Evolutionary conservation across 345 rosid species (phyloP), one percentile per base, ranked within the genome.

Genomic region (Corymbia maculata): DNA sequence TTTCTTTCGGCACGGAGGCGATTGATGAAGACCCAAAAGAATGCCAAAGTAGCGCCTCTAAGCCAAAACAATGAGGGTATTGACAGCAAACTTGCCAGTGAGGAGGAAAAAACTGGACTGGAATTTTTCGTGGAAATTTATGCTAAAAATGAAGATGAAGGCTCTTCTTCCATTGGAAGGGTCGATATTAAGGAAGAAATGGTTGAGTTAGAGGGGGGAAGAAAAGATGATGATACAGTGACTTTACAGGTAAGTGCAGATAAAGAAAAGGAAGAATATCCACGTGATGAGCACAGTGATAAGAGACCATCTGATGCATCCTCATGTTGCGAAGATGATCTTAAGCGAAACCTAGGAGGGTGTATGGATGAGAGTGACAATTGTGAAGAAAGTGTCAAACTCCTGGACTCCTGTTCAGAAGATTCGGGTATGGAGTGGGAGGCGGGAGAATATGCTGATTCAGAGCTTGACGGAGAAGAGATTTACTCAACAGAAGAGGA

Each of bases 1-100:
- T 97, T 97, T 93, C 88, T 97, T 88, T 94, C 95, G 21, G 91
- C 95, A 14, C 94, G 93, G 91, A 94, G 99, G 82, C 92, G 91
- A 44, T 90, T 92, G 42, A 53, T 97, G 93, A 96, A 95, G 93
- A 85, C 92, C 13, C 97, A 95, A 88, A 97, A 90, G 91, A 91
- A 91, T 88, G 85, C 88, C 80, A 95, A 92, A 79, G 87, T 66
- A 88, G 96, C 84, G 92, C 91, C 79, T 89, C 85, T 90, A 32
- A 88, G 90, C 61, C 93, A 91, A 89, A 59, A 51, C 87, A 87
- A 61, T 59, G 13, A 68, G 88, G 36, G 28, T 26, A 51, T 68
- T 26, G 87, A 53, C 47, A 53, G 89, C 26, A 79, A 88, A 50
- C 22, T 89, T 50, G 87, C 47, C 19, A 24, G n/a, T 16, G 24